These are phyloP conservation scores for Erodium maritimum DNA, from an alignment of 345 rosid genomes.

Conservation along the genomic window DNA sequence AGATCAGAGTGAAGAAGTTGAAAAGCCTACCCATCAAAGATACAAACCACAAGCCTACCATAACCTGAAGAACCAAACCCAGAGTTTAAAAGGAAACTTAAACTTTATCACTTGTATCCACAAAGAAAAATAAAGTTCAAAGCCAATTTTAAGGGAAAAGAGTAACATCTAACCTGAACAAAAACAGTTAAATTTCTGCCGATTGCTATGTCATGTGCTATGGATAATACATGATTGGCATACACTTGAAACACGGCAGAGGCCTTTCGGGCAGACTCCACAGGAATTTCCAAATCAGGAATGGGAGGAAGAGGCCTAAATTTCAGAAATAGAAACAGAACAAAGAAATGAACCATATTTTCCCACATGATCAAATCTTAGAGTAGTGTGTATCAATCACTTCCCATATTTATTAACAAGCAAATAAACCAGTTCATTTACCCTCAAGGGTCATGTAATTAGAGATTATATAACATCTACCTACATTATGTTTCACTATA, in stretches of 20 bases:
- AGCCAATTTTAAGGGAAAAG: background rate
- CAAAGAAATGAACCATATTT: background rate
- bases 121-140: background rate
- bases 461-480: too few relatives aligned
- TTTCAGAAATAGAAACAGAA: background rate
- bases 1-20: slow-evolving; percentile 64
- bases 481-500: too few relatives aligned
- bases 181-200: slow-evolving; percentile 51
- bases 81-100: background rate
- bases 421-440: background rate
- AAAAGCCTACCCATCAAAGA: slow-evolving; percentile 60
- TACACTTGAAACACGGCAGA: slow-evolving; percentile 43
- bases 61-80: slow-evolving; percentile 36
- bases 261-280: slow-evolving; percentile 37
- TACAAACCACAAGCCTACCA: slow-evolving; percentile 36
- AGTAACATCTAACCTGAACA: slow-evolving; percentile 35
- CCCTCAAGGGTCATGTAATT: background rate
- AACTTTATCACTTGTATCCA: background rate
- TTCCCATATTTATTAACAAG: background rate
- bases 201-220: slow-evolving; percentile 64
- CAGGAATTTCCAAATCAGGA: slow-evolving; percentile 79
- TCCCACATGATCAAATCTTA: background rate
- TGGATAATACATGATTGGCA: slow-evolving; percentile 39
- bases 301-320: slow-evolving; percentile 86
- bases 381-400: background rate